phyloP scores from a whole-genome alignment of 202 grass and related monocot genomes.

The Panicum virgatum region DNA sequence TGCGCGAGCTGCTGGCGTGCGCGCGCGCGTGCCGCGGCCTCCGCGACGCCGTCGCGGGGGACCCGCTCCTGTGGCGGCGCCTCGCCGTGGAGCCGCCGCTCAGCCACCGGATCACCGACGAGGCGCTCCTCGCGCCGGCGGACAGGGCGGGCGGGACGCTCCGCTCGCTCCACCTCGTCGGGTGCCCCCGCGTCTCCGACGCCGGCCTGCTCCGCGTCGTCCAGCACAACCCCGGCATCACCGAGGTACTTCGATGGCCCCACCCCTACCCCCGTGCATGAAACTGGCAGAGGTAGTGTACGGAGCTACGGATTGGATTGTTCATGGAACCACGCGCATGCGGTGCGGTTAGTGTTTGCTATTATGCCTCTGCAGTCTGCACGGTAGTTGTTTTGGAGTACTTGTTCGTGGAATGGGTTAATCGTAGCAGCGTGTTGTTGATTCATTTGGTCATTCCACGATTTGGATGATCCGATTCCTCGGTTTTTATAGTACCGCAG shows the following conservation, averaged over 20 bases:
- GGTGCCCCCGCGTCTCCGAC: slow-evolving; percentile 67
- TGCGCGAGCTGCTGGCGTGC: slow-evolving; percentile 69
- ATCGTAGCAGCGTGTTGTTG: neutral
- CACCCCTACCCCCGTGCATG: neutral
- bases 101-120: slow-evolving; percentile 59
- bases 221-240: slow-evolving; percentile 57
- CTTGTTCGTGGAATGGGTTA: too few relatives aligned
- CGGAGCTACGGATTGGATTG: neutral
- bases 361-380: neutral
- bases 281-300: neutral
- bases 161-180: slow-evolving; percentile 58
- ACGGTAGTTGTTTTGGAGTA: neutral
- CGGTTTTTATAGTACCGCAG: neutral
- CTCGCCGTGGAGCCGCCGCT: slow-evolving; percentile 57
- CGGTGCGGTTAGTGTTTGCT: neutral
- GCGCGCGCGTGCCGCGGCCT: slow-evolving; percentile 54
- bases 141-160: slow-evolving; percentile 65
- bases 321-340: neutral
- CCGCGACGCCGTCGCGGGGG: slow-evolving; percentile 53
- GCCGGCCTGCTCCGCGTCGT: slow-evolving; percentile 63
- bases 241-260: slow-evolving; percentile 51
- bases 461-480: neutral
- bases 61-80: slow-evolving; percentile 67
- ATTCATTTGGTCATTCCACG: neutral
- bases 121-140: slow-evolving; percentile 51